A percentile compares a stretch with the other conserved stretches of the same genome.
These are phyloP conservation scores for Nakazawaea ishiwadae DNA, from an alignment of 805 yeast genomes.

Conservation along the genomic window DNA sequence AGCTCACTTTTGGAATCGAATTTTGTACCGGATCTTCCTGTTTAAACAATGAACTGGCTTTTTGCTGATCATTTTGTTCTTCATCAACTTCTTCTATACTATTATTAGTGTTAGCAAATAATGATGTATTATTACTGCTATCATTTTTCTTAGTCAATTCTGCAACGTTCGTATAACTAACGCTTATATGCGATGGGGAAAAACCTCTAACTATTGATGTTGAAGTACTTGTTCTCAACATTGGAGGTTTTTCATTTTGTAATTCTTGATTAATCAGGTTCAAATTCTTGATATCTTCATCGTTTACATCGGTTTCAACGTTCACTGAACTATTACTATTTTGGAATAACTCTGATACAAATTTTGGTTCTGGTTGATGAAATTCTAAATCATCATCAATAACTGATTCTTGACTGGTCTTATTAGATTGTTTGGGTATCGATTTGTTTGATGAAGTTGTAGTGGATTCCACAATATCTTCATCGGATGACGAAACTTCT, in stretches of 20 bases:
- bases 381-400: slow-evolving; percentile 1
- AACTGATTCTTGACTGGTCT: neutral
- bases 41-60: too few species aligned
- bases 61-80: too few species aligned
- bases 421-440: neutral
- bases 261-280: slow-evolving; percentile 8
- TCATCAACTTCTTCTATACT: slow-evolving; percentile 13
- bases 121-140: neutral
- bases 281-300: slow-evolving; percentile 1
- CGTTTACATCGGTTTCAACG: neutral
- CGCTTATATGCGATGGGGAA: slow-evolving; percentile 14
- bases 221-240: slow-evolving; percentile 12
- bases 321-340: neutral
- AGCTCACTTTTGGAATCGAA: neutral
- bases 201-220: slow-evolving; percentile 16
- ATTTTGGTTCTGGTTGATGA: slow-evolving; percentile 13
- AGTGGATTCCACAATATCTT: slow-evolving; percentile 7
- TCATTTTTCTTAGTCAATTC: neutral
- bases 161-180: slow-evolving; percentile 10
- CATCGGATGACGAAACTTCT: slow-evolving; percentile 22
- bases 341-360: slow-evolving; percentile 6
- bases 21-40: neutral
- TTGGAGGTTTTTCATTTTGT: slow-evolving; percentile 9
- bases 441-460: neutral
- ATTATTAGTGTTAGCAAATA: neutral